Base-by-base conservation (phyloP, 2,329 filamentous ascomycete genomes). In the Hypoxylon sp. region DNA sequence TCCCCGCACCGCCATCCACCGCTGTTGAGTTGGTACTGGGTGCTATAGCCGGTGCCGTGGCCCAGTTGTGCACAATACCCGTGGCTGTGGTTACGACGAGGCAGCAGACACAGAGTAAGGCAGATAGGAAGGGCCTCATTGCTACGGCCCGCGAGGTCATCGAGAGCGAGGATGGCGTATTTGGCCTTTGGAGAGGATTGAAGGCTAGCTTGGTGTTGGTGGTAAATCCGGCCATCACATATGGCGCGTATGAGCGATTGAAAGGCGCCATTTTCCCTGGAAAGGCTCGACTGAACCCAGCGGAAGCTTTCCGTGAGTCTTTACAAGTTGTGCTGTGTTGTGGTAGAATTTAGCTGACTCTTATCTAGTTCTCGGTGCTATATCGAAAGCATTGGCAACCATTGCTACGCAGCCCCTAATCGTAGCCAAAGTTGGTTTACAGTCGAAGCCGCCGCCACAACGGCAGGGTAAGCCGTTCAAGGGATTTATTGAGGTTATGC, bases 181-280 rank as follows among this genome's bases (percentile, higher is more conserved):
- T 81, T 15, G 94, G 94, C 9, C 80, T 99, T 31, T 99, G 94
- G 94, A 87, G 93, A 71, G 94, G 94, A 6, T 75, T 99, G 63
- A 97, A 97, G 76, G 94, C 94, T 45, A 97, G 92, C 71, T 80
- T 99, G 69, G 93, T 99, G 20, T 81, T 99, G 51, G 93, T 97
- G 7, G 84, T 97, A 55, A 99, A 99, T 70, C 94, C 94, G 7
- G 90, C 92, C 35, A 99, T 99, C 70, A 99, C 94, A 35, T 99
- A 99, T 65, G 94, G 94, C 43, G 91, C 92, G 44, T 99, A 97
- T 68, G 92, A 99, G 76, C 84, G 92, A 61, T 75, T 97, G 61
- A 89, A 89, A 73, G 86, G 88, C 25, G 64, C 83, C 7, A 64
- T 97, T 17, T 97, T 91, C 70, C 88, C 90, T 0, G 88, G 86